Evolutionary conservation across 2,329 filamentous ascomycete genomes (phyloP).

Genomic region (Orbilia quercus): DNA sequence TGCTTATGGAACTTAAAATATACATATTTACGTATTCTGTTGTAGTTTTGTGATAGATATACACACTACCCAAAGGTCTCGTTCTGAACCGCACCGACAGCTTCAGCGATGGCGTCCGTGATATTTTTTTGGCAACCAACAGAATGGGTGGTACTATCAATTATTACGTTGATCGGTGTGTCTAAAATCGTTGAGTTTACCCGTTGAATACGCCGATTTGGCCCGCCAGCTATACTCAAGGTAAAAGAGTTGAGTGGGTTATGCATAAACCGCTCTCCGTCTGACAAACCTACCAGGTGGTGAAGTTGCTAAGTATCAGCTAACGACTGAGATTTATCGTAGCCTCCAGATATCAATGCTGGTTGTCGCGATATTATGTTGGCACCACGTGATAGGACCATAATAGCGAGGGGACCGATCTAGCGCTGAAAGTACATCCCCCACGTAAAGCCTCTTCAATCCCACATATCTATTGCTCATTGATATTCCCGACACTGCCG

Average conservation of each 20-base stretch:
- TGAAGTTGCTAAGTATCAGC: neutral
- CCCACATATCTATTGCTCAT: conserved; percentile 3
- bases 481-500: neutral
- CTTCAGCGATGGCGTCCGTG: neutral
- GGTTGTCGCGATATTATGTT: neutral
- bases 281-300: neutral
- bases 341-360: conserved; percentile 1
- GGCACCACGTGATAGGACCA: conserved; percentile 2
- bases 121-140: neutral
- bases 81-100: neutral
- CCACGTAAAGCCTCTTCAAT: conserved; percentile 1
- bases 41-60: neutral
- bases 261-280: neutral
- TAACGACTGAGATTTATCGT: neutral
- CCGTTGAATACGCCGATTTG: too few species aligned
- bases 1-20: neutral
- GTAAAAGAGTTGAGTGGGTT: neutral
- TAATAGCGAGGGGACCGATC: neutral
- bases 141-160: conserved; percentile 1
- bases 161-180: neutral
- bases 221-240: neutral
- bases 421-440: neutral
- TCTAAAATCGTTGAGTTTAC: neutral
- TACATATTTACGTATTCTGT: neutral
- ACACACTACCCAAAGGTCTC: conserved; percentile 3